Percentiles rank a stretch among this genome's conserved stretches.
phyloP scores from a whole-genome alignment of 129 eudicot species.

The Helichrysum umbraculigerum region DNA sequence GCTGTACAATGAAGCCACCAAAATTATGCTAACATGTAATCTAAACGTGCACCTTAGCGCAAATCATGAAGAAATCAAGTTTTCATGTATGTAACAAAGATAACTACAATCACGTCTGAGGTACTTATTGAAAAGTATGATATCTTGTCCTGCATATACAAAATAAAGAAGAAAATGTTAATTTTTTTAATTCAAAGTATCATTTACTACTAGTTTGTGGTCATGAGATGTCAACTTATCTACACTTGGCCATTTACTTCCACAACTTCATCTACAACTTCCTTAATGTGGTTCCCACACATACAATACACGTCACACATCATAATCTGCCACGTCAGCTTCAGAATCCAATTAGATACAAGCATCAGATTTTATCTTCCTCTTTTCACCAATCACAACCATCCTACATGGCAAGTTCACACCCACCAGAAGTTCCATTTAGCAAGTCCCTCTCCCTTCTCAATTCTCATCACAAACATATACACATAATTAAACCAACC shows the following conservation, averaged over 20 bases:
- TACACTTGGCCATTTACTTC: slow-evolving; percentile 2
- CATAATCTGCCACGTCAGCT: slow-evolving; percentile 7
- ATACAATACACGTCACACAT: neutral
- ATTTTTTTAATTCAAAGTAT: neutral
- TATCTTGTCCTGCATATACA: neutral
- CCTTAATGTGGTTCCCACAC: neutral
- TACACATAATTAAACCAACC: slow-evolving; percentile 10
- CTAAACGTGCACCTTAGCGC: neutral
- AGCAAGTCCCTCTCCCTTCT: slow-evolving; percentile 26
- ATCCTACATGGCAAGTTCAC: slow-evolving; percentile 52
- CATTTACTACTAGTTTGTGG: neutral
- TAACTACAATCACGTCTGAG: neutral
- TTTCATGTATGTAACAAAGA: neutral
- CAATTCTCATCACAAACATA: slow-evolving; percentile 25
- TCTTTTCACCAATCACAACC: neutral
- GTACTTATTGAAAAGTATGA: neutral
- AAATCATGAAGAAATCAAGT: neutral
- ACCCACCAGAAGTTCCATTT: slow-evolving; percentile 68
- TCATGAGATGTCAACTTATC: slow-evolving; percentile 5
- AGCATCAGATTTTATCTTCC: neutral
- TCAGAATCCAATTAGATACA: neutral
- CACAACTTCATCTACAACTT: neutral
- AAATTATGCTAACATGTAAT: neutral
- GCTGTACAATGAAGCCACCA: neutral
- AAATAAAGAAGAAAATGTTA: too few relatives aligned